Evolutionary conservation across 192 early-diverging fungal genomes (phyloP), one percentile per base, ranked within the genome.

Genomic region (Backusella mclennaniae): DNA sequence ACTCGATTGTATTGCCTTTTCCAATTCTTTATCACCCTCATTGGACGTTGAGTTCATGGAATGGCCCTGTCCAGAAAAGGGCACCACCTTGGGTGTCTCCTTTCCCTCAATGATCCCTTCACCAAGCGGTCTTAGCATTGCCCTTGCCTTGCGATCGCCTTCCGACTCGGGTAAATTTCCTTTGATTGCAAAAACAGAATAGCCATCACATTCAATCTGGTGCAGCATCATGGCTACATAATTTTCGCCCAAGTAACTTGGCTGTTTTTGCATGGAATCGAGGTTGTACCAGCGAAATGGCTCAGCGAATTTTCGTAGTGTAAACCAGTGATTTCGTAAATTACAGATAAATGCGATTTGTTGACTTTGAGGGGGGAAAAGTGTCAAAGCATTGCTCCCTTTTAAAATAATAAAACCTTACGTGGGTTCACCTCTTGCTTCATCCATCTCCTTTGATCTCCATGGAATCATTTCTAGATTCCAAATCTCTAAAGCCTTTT

Each of bases 221-320:
- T 78, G 85, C 19, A 87, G 71, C 3, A 87, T 79, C 79, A 87
- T 82, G 12, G 83, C 86, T 69, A 95, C 75, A 77, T 90, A 95
- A 4, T 89, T 94, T 33, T 93, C 89, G 44, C 89, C 90, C 36
- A 95, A 83, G 73, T 91, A 85, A 11, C 77, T 76, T 8, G 93
- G 90, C 5, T 67, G 77, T 12, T 74, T 14, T 66, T 83, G 85
- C 35, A 87, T 78, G 4, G 86, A 89, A 75, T 95, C 92, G 49
- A 95, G 79, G 71, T 95, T 94, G 80, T 93, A 93, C 91, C 91
- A 95, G 29, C 92, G 84, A n/a, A 84, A 82, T 7, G 87, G 77
- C 9, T 84, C 78, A 1, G 90, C 90, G 83, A 95, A 95, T 66
- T 86, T 80, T 19, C 94, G 83, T 38, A 95, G 66, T 6, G 92